Evolutionary conservation across 179 eudicot genomes (phyloP), one percentile per base, ranked within the genome.

Genomic region (Vitellaria paradoxa): DNA sequence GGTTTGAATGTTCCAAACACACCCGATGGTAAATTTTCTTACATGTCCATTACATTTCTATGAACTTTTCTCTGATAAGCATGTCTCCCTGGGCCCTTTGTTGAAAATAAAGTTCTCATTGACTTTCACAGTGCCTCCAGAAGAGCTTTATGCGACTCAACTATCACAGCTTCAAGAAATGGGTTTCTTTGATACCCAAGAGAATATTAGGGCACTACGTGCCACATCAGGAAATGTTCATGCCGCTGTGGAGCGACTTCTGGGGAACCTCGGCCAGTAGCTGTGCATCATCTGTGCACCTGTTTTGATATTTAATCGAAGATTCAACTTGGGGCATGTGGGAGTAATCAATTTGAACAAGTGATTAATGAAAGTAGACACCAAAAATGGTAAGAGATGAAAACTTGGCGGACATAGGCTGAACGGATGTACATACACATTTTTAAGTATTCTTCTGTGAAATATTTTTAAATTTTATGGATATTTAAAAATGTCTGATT

Each of bases 151-250:
- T 84, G 97, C 97, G 15, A 89, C 91, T 65, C 99, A 96, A 76
- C 89, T 96, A 4, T 80, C 96, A 7, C 99, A 94, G 82, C 94
- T 96, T 60, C 99, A 94, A 81, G 99, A 96, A 82, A 94, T 94
- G 99, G 99, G 99, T 13, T 96, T 96, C 85, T 88, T 88, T 24
- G 97, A 96, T 63, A 82, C 93, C 23, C 88, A 87, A 80, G 99
- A 91, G 88, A 96, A 96, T 76, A 92, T 96, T 66, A 80, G 91
- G 82, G 99, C 97, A 14, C 88, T 96, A 72, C 87, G 83, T 70
- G 98, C 98, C 42, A 89, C 98, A 9, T 84, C 89, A 74, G 99
- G 99, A 42, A 96, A 96, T 76, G 99, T 96, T 76, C 91, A 92
- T 76, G 99, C 94, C 69, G 99, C 99, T 0, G 98, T 96, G 37